Conservation (phyloP, 805 yeast species). For the Monosporozyma unispora region DNA sequence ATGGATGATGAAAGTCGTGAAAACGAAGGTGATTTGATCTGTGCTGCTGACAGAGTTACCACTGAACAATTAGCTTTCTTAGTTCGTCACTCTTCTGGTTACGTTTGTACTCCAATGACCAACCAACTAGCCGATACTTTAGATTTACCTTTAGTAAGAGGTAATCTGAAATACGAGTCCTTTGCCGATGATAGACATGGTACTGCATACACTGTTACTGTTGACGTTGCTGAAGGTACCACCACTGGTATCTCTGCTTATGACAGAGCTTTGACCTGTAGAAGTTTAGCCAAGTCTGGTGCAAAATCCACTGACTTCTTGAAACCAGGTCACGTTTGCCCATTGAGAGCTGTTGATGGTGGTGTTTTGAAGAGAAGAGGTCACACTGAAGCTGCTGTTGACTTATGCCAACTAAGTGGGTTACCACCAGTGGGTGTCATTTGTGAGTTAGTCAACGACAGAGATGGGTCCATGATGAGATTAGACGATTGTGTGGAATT, state of each 20-base stretch:
- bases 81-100: constrained; percentile 81
- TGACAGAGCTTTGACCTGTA: constrained; percentile 81
- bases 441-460: constrained; percentile 87
- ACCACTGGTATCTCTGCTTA: constrained; percentile 95
- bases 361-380: constrained; percentile 77
- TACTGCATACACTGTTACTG: constrained; percentile 92
- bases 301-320: constrained; percentile 58
- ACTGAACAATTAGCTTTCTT: constrained; percentile 87
- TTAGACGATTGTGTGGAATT: constrained; percentile 75
- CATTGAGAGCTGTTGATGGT: constrained; percentile 84
- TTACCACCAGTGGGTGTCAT: constrained; percentile 83
- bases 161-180: constrained; percentile 22
- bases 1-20: constrained; percentile 96
- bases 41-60: constrained; percentile 75
- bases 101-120: constrained; percentile 83
- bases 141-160: constrained; percentile 66
- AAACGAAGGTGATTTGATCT: constrained; percentile 93
- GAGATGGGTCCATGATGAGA: constrained; percentile 94
- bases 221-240: constrained; percentile 78
- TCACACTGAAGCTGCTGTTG: constrained; percentile 95
- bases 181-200: constrained; percentile 76
- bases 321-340: constrained; percentile 90
- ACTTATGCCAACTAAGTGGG: constrained; percentile 68
- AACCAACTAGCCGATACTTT: constrained; percentile 69
- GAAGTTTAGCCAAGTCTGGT: constrained; percentile 48